Percentiles rank a stretch among this genome's conserved stretches.
Conservation (phyloP, 2,329 filamentous ascomycete species). For the Diaporthe vexans region DNA sequence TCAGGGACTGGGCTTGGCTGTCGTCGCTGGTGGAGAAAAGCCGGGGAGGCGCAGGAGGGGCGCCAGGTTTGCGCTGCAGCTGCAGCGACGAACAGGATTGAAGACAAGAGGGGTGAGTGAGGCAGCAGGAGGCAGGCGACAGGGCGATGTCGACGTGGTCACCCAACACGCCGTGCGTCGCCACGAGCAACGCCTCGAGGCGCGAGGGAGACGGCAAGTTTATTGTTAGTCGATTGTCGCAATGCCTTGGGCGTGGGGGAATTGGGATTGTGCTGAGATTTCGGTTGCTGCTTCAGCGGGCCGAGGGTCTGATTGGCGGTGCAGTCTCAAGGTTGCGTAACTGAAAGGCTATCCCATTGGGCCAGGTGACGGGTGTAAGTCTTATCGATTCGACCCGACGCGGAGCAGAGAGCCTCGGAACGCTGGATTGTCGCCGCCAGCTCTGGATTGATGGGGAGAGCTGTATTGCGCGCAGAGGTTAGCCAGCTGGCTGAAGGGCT, state of each 20-base stretch:
- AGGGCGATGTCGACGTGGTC: constrained; percentile 1
- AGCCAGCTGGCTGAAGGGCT: neutral
- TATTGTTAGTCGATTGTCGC: neutral
- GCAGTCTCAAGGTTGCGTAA: constrained; percentile 33
- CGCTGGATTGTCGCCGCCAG: constrained; percentile 16
- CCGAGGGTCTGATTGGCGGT: constrained; percentile 39
- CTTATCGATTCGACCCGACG: constrained; percentile 37
- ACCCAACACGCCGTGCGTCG: constrained; percentile 35
- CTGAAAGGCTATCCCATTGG: constrained; percentile 38
- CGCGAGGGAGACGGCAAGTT: constrained; percentile 6
- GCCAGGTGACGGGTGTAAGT: constrained; percentile 17
- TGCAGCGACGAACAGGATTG: neutral
- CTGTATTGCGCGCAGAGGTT: neutral
- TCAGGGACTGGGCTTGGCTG: constrained; percentile 18
- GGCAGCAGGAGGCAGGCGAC: neutral
- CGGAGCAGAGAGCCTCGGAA: neutral
- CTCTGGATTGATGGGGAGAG: neutral
- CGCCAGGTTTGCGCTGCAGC: constrained; percentile 5
- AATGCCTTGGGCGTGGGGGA: constrained; percentile 4
- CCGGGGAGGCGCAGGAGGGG: constrained; percentile 2
- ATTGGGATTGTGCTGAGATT: constrained; percentile 13
- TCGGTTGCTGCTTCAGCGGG: constrained; percentile 30
- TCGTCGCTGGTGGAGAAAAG: constrained; percentile 27
- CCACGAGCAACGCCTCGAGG: constrained; percentile 21
- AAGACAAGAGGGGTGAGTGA: neutral